phyloP scores from a whole-genome alignment of 2,329 filamentous ascomycete genomes.

The Fusarium sp. region DNA sequence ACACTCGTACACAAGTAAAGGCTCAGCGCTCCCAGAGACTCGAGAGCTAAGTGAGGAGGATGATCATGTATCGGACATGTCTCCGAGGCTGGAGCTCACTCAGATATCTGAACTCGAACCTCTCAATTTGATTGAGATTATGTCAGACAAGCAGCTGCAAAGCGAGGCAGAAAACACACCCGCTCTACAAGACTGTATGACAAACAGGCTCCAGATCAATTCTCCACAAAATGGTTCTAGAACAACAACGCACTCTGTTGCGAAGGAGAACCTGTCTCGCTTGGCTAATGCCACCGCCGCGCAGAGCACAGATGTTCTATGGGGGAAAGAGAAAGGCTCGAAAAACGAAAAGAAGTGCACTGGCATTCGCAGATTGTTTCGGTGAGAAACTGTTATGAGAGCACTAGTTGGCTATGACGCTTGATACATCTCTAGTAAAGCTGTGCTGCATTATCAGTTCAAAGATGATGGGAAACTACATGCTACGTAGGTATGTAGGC shows the following conservation, averaged over 20 bases:
- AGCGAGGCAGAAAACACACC: not conserved
- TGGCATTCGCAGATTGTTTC: constrained; percentile 58
- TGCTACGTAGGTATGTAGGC: not conserved
- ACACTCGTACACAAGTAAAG: constrained; percentile 13
- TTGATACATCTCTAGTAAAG: constrained; percentile 12
- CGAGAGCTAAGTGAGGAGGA: constrained; percentile 5
- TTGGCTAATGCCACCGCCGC: not conserved
- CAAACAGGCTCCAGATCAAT: constrained; percentile 16
- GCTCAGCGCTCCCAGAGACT: constrained; percentile 18
- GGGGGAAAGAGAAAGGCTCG: constrained; percentile 46
- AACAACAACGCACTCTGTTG: not conserved
- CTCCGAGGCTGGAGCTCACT: constrained; percentile 9
- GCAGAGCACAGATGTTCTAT: constrained; percentile 48
- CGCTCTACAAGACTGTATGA: constrained; percentile 3
- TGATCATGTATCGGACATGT: not conserved
- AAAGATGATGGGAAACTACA: not conserved
- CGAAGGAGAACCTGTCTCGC: constrained; percentile 25
- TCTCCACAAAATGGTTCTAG: constrained; percentile 7
- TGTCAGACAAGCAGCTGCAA: not conserved
- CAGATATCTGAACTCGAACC: constrained; percentile 8
- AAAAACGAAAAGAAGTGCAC: constrained; percentile 42
- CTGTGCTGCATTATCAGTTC: not conserved
- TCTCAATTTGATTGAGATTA: constrained; percentile 8
- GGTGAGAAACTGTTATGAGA: constrained; percentile 40
- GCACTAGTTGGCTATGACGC: not conserved